A percentile compares a stretch with the other conserved stretches of the same genome.
phyloP scores from a whole-genome alignment of 2,329 filamentous ascomycete genomes.

The Nectriaceae sp. region DNA sequence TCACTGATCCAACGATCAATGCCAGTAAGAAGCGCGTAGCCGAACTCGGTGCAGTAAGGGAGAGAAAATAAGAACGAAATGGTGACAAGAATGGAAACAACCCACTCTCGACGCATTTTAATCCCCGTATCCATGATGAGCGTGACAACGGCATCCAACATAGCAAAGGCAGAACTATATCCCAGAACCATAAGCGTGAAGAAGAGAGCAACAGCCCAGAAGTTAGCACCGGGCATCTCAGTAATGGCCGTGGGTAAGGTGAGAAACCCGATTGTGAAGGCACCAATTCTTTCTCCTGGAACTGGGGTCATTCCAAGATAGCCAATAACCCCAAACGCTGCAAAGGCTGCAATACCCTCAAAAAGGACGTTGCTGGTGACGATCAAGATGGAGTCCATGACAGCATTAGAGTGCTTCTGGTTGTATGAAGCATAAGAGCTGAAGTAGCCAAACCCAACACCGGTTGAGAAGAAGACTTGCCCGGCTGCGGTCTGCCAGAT shows the following conservation, averaged over 20 bases:
- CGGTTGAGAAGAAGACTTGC: constrained; percentile 62
- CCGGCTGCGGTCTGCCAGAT: constrained; percentile 63
- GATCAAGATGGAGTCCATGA: constrained; percentile 59
- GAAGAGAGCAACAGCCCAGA: constrained; percentile 60
- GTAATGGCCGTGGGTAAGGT: constrained; percentile 57
- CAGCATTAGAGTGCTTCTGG: constrained; percentile 57
- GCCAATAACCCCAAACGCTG: constrained; percentile 58
- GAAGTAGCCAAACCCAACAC: constrained; percentile 60
- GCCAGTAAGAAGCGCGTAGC: constrained; percentile 55
- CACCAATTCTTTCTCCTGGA: constrained; percentile 45
- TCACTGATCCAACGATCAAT: constrained; percentile 60
- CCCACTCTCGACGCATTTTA: constrained; percentile 37
- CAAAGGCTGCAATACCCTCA: constrained; percentile 52
- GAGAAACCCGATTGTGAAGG: constrained; percentile 60
- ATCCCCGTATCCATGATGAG: constrained; percentile 52
- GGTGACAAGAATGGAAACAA: constrained; percentile 52
- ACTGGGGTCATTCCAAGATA: constrained; percentile 40
- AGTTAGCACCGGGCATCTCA: constrained; percentile 58
- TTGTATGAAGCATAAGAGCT: constrained; percentile 62
- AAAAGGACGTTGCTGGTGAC: constrained; percentile 57
- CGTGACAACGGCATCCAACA: constrained; percentile 59
- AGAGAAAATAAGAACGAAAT: constrained; percentile 55
- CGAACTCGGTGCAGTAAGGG: constrained; percentile 59
- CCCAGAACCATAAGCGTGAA: constrained; percentile 60
- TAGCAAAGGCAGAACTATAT: constrained; percentile 60